Conservation (phyloP, 2,329 filamentous ascomycete genomes). For the Mycosphaerelloides madeirae region DNA sequence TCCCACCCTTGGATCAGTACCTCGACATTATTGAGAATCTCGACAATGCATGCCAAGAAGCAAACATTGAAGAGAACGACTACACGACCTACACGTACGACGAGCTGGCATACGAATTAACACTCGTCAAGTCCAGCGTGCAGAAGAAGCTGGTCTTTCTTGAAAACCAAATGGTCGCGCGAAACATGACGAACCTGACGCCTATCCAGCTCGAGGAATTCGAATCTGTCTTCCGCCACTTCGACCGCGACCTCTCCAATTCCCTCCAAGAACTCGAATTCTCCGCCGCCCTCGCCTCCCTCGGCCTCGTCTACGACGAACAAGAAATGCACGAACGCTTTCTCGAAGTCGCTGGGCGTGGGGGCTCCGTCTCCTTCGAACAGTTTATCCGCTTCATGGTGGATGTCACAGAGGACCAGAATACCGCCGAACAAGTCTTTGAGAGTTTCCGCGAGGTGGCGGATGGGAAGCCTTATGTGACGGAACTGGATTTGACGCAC, state of each 20-base stretch:
- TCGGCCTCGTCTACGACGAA: conserved; percentile 93
- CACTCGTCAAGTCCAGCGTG: conserved; percentile 84
- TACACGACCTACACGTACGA: conserved; percentile 99
- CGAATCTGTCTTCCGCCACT: conserved; percentile 96
- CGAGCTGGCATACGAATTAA: conserved; percentile 88
- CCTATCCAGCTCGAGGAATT: conserved; percentile 98
- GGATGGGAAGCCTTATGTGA: conserved; percentile 97
- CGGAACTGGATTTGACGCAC: conserved; percentile 92
- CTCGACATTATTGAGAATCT: conserved; percentile 80
- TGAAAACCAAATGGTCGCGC: conserved; percentile 96
- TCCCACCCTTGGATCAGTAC: conserved; percentile 86
- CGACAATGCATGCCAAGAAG: conserved; percentile 85
- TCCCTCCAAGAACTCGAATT: conserved; percentile 91
- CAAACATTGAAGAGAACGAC: conserved; percentile 98
- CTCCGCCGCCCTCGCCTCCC: conserved; percentile 86
- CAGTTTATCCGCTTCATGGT: conserved; percentile 99
- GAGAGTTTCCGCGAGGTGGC: conserved; percentile 97
- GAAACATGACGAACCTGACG: conserved; percentile 97
- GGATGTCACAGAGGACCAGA: conserved; percentile 96
- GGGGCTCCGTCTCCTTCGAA: conserved; percentile 80
- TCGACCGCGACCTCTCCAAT: conserved; percentile 89
- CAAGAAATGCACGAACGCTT: conserved; percentile 98
- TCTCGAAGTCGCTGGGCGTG: conserved; percentile 67
- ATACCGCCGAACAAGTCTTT: conserved; percentile 96
- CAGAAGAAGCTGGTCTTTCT: conserved; percentile 95